These are phyloP conservation scores for Mimosa pudica DNA, from an alignment of 306 rosid species.

Conservation along the genomic window DNA sequence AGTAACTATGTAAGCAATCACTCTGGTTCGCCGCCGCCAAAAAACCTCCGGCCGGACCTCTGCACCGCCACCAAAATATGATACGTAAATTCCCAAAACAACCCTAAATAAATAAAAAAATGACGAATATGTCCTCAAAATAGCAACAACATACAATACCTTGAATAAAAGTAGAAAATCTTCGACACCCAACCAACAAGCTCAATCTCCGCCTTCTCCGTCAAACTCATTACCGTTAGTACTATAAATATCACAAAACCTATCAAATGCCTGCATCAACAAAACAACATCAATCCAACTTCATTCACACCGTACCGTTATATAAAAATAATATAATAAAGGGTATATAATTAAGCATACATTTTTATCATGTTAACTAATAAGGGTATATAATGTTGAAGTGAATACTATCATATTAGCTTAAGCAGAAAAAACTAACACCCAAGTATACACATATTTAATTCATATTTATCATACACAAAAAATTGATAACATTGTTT, in stretches of 20 bases:
- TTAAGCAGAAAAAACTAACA: too few relatives aligned
- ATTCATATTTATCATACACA: too few relatives aligned
- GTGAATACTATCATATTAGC: too few relatives aligned
- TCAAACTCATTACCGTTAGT: slow-evolving; percentile 52
- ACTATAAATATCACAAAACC: slow-evolving; percentile 70
- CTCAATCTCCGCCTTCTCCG: slow-evolving; percentile 29
- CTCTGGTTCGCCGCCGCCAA: slow-evolving; percentile 32
- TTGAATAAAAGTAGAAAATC: slow-evolving; percentile 32
- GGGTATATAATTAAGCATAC: not conserved
- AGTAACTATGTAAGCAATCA: slow-evolving; percentile 32
- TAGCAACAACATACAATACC: slow-evolving; percentile 39
- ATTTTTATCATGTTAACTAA: too few relatives aligned
- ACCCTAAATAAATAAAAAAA: slow-evolving; percentile 6
- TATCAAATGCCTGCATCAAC: slow-evolving; percentile 61
- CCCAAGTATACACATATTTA: too few relatives aligned
- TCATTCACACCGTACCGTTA: slow-evolving; percentile 14
- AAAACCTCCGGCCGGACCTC: slow-evolving; percentile 41
- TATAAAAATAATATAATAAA: too few relatives aligned
- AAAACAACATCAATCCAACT: not conserved
- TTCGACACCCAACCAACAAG: slow-evolving; percentile 46
- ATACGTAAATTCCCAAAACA: not conserved
- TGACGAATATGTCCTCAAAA: slow-evolving; percentile 19
- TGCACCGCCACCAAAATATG: slow-evolving; percentile 36
- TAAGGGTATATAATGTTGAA: too few relatives aligned
- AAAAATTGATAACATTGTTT: too few relatives aligned